Base-by-base conservation (phyloP, 2,329 filamentous ascomycete species). In the Didymella arachidicola region DNA sequence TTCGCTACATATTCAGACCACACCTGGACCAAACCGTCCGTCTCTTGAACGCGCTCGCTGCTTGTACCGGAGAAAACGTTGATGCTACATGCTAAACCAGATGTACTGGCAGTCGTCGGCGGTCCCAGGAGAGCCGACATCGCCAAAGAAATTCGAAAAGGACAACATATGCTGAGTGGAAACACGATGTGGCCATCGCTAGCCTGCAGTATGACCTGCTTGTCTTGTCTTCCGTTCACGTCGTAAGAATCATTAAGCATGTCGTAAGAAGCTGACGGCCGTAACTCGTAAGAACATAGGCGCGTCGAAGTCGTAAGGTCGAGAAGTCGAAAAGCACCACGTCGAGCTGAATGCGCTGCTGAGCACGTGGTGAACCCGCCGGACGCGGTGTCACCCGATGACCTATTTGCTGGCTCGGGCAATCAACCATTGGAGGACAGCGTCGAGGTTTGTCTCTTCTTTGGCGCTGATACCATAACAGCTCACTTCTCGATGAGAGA, bases 401-500 rank as follows among this genome's bases (percentile, higher is more conserved):
- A 56, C 50, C 67, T 70, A 77, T 62, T 75, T 76, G 72, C 69
- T 92, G 63, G 93, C 89, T 77, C 91, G 90, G 68, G 93, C 94
- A 78, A 99, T 94, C 76, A 99, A 83, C 91, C 95, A 99, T 77
- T 97, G 91, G 71, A 99, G 83, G 51, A 99, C 95, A 7, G 94
- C 95, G 74, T 99, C 94, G 65, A 99, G 87, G 80, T 99, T 99
- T 57, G 94, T 99, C 81, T 99, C 95, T 77, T 98, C 94, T 79
- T 98, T 98, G 61, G 94, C 95, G 77, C 93, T 97, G 80, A 99
- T 97, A 62, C 94, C 94, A 79, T 99, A 99, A 81, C 95, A 98
- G 80, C 92, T 97, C 69, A 99, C 94, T 79, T 99, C 95, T 54
- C 95, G 91, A 72, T 92, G 89, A 60, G 89, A 90, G 76, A 99